These are phyloP conservation scores for Kodamaea neixiangensis DNA, from an alignment of 805 yeast genomes.

Conservation along the genomic window DNA sequence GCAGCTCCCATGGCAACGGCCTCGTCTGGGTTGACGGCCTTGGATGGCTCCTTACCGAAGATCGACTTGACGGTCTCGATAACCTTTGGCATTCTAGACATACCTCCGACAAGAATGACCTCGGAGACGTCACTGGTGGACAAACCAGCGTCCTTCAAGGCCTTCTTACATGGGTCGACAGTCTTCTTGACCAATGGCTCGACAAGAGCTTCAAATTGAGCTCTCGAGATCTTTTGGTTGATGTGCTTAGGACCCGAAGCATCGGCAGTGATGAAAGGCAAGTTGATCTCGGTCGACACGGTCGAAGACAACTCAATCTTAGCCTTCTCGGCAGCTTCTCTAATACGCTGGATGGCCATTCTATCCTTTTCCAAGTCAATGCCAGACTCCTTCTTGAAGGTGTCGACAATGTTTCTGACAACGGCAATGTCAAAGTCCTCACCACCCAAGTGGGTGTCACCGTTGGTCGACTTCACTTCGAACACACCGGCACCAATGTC, in stretches of 20 bases:
- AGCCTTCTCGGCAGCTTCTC: slow-evolving; percentile 89
- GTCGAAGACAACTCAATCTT: slow-evolving; percentile 83
- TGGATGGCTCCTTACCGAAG: slow-evolving; percentile 83
- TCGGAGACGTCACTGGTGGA: slow-evolving; percentile 68
- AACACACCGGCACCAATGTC: slow-evolving; percentile 98
- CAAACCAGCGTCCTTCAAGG: slow-evolving; percentile 77
- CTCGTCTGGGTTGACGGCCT: slow-evolving; percentile 93
- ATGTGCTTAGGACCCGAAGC: slow-evolving; percentile 80
- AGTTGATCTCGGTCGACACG: slow-evolving; percentile 69
- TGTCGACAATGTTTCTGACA: slow-evolving; percentile 79
- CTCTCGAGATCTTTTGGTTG: slow-evolving; percentile 65
- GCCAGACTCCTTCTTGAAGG: slow-evolving; percentile 75
- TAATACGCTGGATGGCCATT: slow-evolving; percentile 81
- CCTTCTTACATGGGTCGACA: slow-evolving; percentile 75
- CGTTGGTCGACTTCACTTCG: slow-evolving; percentile 96
- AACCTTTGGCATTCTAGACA: slow-evolving; percentile 92
- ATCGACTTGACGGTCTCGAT: slow-evolving; percentile 71
- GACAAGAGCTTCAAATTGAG: slow-evolving; percentile 67
- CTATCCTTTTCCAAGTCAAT: slow-evolving; percentile 65
- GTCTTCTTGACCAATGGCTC: slow-evolving; percentile 73
- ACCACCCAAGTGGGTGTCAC: slow-evolving; percentile 93
- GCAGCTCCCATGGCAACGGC: slow-evolving; percentile 97
- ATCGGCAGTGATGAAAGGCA: slow-evolving; percentile 86
- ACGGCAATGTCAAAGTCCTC: slow-evolving; percentile 87
- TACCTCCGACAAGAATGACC: slow-evolving; percentile 86